Evolutionary conservation across 208 protist genomes (phyloP).

Genomic region (Trypanosoma lewisi): DNA sequence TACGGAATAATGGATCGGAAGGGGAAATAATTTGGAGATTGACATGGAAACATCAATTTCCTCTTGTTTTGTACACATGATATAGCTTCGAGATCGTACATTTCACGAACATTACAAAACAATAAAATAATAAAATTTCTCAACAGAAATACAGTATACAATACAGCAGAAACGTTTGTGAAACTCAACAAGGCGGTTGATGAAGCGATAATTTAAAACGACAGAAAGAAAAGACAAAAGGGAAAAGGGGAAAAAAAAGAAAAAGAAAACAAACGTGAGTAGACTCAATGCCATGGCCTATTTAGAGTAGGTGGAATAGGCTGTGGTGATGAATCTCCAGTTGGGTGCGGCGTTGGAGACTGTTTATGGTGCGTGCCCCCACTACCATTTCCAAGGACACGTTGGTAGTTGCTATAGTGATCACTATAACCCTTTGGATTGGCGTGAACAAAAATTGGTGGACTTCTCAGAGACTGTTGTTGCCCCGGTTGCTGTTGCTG

Average conservation of each 20-base stretch:
- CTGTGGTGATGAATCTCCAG: conserved; percentile 11
- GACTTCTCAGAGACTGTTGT: not conserved
- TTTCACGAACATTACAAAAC: too few species aligned
- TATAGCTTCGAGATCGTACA: too few species aligned
- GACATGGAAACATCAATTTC: too few species aligned
- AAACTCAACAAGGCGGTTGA: too few species aligned
- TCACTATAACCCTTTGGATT: conserved; percentile 21
- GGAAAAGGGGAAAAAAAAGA: not conserved
- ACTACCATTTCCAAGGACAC: conserved; percentile 1
- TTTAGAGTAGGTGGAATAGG: conserved; percentile 1
- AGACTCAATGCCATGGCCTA: conserved; percentile 18
- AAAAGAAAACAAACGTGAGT: conserved; percentile 1
- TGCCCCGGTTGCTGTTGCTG: not conserved
- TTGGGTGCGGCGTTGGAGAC: not conserved
- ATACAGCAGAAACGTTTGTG: conserved; percentile 1
- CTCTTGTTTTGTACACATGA: too few species aligned
- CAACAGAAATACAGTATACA: too few species aligned
- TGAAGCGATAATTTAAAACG: too few species aligned
- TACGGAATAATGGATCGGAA: too few species aligned
- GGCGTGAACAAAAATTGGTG: not conserved
- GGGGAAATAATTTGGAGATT: too few species aligned
- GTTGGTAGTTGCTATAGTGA: conserved; percentile 13
- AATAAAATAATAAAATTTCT: too few species aligned
- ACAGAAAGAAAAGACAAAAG: conserved; percentile 7
- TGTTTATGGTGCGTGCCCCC: not conserved